Base-by-base conservation (phyloP, 2,329 filamentous ascomycete species). In the Diaporthe batatas region DNA sequence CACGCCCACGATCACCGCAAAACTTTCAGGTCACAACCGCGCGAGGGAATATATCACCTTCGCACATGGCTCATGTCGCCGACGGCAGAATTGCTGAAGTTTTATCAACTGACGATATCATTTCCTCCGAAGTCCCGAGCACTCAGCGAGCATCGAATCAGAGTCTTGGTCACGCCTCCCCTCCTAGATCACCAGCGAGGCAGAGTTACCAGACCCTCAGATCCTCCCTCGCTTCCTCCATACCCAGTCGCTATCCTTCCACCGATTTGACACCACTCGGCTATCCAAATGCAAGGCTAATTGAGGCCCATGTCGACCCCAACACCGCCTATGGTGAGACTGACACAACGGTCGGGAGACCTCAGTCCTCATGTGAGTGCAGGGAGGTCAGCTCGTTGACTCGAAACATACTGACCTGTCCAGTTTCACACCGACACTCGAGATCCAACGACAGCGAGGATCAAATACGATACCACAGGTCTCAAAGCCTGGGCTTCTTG, bases 391-490 rank as follows among this genome's bases (percentile, higher is more conserved):
- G 10, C 32, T 8, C 6, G 57, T 4, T 36, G 8, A 14, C 23
- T n/a, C 42, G 18, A 39, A 47, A 14, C 39, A 25, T 39, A 53
- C 72, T 69, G 32, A 71, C 23, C 11, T 23, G 23, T 12, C 21
- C 23, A 71, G 71, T 25, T 34, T 71, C 68, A 4, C 53, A 71
- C 14, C 18, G 47, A n/a, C 71, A 55, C 34, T 71, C 71, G 8
- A 57, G 47, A 25, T 69, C 62, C 18, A 75, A 69, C 25, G 70
- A 67, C 55, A 64, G 47, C 29, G 54, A 58, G 16, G 74, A 76
- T 11, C 25, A 77, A 77, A 71, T 78, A 77, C 34, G 68, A 21
- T 78, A 76, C 49, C 34, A 73, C 32, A 77, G 75, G 34, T 76
- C 79, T 39, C 76, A 73, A 51, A 80, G 77, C 55, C 70, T 78